phyloP scores from a whole-genome alignment of 2,329 filamentous ascomycete genomes.

The Bipolaris oryzae region DNA sequence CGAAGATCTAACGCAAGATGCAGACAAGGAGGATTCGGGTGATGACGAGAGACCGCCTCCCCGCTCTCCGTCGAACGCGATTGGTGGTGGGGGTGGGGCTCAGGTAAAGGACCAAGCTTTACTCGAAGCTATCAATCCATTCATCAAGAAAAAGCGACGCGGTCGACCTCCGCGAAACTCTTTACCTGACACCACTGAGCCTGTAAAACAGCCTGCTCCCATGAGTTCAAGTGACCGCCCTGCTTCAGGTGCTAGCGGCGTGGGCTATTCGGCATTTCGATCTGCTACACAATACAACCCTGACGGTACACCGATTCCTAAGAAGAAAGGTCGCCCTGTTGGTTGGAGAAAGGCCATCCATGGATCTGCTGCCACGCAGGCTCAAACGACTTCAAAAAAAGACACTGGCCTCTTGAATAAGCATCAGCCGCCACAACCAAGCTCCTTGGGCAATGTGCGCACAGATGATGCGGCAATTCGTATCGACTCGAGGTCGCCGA shows the following conservation, averaged over 20 bases:
- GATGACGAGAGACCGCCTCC: conserved; percentile 33
- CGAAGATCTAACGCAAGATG: conserved; percentile 38
- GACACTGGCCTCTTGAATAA: conserved; percentile 16
- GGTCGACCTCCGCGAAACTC: conserved; percentile 47
- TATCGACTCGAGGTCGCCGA: conserved; percentile 43
- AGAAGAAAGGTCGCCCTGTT: conserved; percentile 56
- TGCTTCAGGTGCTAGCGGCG: conserved; percentile 20
- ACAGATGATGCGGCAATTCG: conserved; percentile 26
- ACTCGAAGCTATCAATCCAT: conserved; percentile 40
- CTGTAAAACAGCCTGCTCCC: conserved; percentile 15
- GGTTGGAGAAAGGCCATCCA: conserved; percentile 58
- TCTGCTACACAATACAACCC: conserved; percentile 32
- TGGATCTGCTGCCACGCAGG: conserved; percentile 42
- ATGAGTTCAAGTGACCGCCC: conserved; percentile 38
- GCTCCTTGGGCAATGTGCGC: conserved; percentile 33
- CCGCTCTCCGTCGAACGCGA: conserved; percentile 24
- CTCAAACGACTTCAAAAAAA: conserved; percentile 31
- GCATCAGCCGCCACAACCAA: conserved; percentile 30
- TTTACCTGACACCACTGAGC: conserved; percentile 26
- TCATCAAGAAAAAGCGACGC: conserved; percentile 36
- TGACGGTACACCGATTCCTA: conserved; percentile 47
- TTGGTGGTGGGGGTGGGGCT: conserved; percentile 29
- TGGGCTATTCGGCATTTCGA: conserved; percentile 54
- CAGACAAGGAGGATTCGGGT: conserved; percentile 44
- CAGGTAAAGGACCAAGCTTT: conserved; percentile 36